These are phyloP conservation scores for Chytridiales sp. DNA, from an alignment of 371 early-diverging fungal genomes.

Conservation along the genomic window DNA sequence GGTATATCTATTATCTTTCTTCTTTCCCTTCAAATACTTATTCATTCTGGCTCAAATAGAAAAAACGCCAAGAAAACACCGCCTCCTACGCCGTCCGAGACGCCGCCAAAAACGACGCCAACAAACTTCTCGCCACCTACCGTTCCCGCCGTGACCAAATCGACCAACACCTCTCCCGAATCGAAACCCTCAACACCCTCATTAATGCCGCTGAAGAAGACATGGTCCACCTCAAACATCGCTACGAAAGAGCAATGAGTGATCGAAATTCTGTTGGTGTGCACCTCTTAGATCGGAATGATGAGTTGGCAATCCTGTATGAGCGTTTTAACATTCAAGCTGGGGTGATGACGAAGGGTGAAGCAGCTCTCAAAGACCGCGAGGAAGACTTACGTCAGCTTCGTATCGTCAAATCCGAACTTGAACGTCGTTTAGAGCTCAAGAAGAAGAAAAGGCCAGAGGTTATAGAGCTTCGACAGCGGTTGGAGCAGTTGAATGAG, in stretches of 20 bases:
- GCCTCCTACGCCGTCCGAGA: conserved; percentile 54
- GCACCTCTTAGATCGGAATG: conserved; percentile 53
- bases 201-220: conserved; percentile 51
- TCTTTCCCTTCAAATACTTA: not conserved
- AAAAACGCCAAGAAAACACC: conserved; percentile 52
- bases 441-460: conserved; percentile 29
- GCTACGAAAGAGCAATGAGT: conserved; percentile 42
- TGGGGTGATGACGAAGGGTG: conserved; percentile 40
- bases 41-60: conserved; percentile 24
- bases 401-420: conserved; percentile 37
- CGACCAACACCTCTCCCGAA: conserved; percentile 52
- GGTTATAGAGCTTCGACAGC: conserved; percentile 11
- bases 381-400: conserved; percentile 48
- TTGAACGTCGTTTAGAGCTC: conserved; percentile 40
- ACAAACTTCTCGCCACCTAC: conserved; percentile 48
- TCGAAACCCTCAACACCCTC: conserved; percentile 51
- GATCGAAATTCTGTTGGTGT: conserved; percentile 52
- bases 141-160: conserved; percentile 53
- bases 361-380: conserved; percentile 33
- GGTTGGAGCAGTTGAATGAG: conserved; percentile 27
- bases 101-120: conserved; percentile 53
- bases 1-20: conserved; percentile 27
- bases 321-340: conserved; percentile 50
- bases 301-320: conserved; percentile 56
- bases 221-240: conserved; percentile 39